Percentiles rank a stretch among this genome's conserved stretches.
Conservation (phyloP, 2,329 filamentous ascomycete species). For the Aspergillus unguis region DNA sequence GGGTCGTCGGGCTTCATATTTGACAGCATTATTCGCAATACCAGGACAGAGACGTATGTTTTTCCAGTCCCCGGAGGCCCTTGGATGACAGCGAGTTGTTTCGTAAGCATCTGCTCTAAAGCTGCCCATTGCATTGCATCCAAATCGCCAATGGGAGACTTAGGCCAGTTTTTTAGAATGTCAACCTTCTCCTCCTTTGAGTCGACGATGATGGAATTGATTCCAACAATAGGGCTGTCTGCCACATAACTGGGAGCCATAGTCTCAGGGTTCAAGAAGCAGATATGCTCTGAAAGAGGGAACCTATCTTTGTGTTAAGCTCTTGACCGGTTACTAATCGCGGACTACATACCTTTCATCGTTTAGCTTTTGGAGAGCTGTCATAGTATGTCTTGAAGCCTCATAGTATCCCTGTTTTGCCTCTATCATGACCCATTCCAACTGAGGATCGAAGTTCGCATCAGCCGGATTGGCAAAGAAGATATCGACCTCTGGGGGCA, state of each 20-base stretch:
- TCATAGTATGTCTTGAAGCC: slow-evolving; percentile 67
- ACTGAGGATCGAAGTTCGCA: slow-evolving; percentile 64
- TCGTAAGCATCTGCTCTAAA: slow-evolving; percentile 66
- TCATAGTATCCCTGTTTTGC: slow-evolving; percentile 73
- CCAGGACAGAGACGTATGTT: slow-evolving; percentile 74
- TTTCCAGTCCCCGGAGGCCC: slow-evolving; percentile 80
- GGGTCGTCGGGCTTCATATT: slow-evolving; percentile 57
- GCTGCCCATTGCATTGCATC: slow-evolving; percentile 70
- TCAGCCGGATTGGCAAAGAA: slow-evolving; percentile 64
- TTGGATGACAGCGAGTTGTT: slow-evolving; percentile 72
- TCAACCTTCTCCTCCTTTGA: slow-evolving; percentile 48
- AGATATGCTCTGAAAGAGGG: slow-evolving; percentile 45
- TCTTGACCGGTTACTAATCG: not conserved
- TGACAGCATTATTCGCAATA: slow-evolving; percentile 62
- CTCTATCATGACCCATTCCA: slow-evolving; percentile 76
- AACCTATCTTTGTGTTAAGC: slow-evolving; percentile 34
- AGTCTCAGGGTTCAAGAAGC: slow-evolving; percentile 38
- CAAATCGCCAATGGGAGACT: slow-evolving; percentile 45
- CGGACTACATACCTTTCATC: slow-evolving; percentile 46
- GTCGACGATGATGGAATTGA: slow-evolving; percentile 44
- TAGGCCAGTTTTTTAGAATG: slow-evolving; percentile 56
- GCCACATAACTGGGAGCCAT: slow-evolving; percentile 53
- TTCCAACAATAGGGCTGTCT: slow-evolving; percentile 48
- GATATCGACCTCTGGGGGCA: slow-evolving; percentile 71
- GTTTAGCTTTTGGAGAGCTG: slow-evolving; percentile 65